A percentile compares a stretch with the other conserved stretches of the same genome.
Conservation (phyloP, 176 grass and related monocot species). For the Aegilops speltoides region DNA sequence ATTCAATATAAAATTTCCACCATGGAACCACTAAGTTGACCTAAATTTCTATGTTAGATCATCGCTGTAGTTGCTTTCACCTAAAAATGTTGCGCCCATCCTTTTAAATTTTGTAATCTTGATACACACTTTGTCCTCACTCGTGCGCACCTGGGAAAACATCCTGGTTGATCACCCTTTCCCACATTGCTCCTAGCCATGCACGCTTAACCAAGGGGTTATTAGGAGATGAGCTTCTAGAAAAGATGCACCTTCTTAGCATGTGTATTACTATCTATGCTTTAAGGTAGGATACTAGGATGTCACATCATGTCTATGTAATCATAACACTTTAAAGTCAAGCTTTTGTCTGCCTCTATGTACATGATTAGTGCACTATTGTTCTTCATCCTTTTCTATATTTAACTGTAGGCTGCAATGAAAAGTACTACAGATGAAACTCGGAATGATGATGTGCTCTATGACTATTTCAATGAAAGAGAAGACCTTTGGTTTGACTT, state of each 20-base stretch:
- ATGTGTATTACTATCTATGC: neutral
- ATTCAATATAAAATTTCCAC: neutral
- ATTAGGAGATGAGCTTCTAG: neutral
- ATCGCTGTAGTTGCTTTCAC: neutral
- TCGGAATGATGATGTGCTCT: conserved; percentile 58
- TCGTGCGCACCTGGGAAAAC: neutral
- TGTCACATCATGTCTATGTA: neutral
- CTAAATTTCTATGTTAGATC: neutral
- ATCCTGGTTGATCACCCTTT: neutral
- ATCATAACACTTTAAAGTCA: neutral
- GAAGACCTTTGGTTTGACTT: conserved; percentile 94
- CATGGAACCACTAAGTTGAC: conserved; percentile 16
- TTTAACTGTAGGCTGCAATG: conserved; percentile 73
- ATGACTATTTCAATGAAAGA: conserved; percentile 67
- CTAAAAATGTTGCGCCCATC: neutral
- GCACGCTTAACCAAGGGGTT: neutral
- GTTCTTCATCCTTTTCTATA: conserved; percentile 25
- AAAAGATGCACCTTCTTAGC: neutral
- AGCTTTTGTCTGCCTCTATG: conserved; percentile 6
- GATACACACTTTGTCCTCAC: neutral
- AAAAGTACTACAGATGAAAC: conserved; percentile 53
- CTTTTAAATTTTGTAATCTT: conserved; percentile 1
- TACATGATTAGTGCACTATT: conserved; percentile 4
- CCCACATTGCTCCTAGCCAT: neutral
- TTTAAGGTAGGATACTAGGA: neutral